Evolutionary conservation across 768 basidiomycete species (phyloP).

Genomic region (Collybia nuda): DNA sequence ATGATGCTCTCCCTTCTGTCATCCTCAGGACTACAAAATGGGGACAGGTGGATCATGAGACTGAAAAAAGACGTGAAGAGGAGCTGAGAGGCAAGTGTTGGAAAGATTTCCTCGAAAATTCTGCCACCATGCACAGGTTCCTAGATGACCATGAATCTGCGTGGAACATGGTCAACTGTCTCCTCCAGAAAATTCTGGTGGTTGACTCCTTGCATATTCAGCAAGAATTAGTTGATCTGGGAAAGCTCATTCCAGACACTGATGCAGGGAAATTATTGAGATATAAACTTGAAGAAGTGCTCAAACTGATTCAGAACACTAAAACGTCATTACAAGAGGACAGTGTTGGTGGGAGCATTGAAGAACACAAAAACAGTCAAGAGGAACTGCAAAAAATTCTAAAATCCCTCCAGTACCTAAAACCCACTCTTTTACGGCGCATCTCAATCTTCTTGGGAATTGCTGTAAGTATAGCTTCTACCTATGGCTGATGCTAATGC

Average conservation of each 20-base stretch:
- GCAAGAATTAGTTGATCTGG: constrained; percentile 13
- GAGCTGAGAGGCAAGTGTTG: constrained; percentile 36
- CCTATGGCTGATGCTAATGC: too few relatives aligned
- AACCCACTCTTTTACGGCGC: background rate
- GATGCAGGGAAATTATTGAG: constrained; percentile 4
- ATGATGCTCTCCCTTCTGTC: constrained; percentile 36
- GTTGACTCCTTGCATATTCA: constrained; percentile 13
- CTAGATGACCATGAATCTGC: constrained; percentile 26
- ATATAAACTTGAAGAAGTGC: background rate
- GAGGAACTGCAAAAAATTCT: background rate
- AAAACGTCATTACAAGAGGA: background rate
- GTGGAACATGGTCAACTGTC: constrained; percentile 25
- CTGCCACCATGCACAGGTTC: constrained; percentile 34
- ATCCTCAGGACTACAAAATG: constrained; percentile 47
- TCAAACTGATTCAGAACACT: constrained; percentile 2
- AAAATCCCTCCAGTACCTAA: background rate
- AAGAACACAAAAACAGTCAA: background rate
- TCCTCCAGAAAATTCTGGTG: constrained; percentile 12
- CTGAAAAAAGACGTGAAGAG: constrained; percentile 31
- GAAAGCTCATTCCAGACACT: background rate
- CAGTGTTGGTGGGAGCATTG: background rate
- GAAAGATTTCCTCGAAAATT: constrained; percentile 37
- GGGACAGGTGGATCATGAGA: constrained; percentile 29
- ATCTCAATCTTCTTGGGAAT: background rate
- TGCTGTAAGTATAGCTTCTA: background rate